Percentiles rank a stretch among this genome's conserved stretches.
Conservation (phyloP, 1,284 basidiomycete species). For the Marasmius tenuissimus region DNA sequence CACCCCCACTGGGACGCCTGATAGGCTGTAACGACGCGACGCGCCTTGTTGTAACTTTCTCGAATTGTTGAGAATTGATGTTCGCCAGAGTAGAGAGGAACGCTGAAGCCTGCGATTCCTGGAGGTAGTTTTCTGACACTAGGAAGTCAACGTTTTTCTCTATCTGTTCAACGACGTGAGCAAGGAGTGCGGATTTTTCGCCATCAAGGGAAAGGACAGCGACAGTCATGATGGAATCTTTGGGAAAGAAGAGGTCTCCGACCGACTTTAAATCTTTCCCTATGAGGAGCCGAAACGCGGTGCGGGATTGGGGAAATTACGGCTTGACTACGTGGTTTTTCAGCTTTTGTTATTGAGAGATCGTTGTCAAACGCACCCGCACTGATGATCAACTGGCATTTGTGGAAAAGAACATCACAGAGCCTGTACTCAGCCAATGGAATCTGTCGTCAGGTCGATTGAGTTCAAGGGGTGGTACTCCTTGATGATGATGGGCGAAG, state of each 20-base stretch:
- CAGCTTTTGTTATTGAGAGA: too few species aligned
- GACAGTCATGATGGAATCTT: not conserved
- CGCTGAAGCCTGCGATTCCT: not conserved
- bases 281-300: not conserved
- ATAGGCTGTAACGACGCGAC: not conserved
- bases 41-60: not conserved
- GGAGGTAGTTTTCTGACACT: not conserved
- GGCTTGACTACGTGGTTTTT: too few species aligned
- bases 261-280: not conserved
- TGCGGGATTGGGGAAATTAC: too few species aligned
- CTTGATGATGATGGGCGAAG: not conserved
- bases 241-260: not conserved
- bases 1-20: not conserved
- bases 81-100: not conserved
- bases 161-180: not conserved
- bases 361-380: too few species aligned
- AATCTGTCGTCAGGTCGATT: too few species aligned
- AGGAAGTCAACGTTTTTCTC: not conserved
- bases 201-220: not conserved
- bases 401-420: too few species aligned
- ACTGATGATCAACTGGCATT: too few species aligned
- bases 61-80: not conserved
- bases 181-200: not conserved
- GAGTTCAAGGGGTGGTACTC: not conserved
- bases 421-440: too few species aligned